A percentile compares a stretch with the other conserved stretches of the same genome.
Evolutionary conservation across 352 stramenopile species (phyloP).

Genomic region (Phytophthora tentaculata): DNA sequence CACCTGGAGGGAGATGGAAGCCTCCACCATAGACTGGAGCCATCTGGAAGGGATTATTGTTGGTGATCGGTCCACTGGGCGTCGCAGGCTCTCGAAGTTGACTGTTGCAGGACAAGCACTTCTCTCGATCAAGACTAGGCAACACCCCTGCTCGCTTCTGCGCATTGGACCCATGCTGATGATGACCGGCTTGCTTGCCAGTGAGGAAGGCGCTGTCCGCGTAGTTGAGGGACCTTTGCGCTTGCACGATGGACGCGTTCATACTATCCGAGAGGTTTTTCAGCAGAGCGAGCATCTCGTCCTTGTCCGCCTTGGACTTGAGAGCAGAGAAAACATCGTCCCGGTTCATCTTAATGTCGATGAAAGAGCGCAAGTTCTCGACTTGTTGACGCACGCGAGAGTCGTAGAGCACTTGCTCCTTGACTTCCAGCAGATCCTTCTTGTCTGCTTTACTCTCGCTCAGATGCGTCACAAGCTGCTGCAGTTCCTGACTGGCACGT

Average conservation of each 20-base stretch:
- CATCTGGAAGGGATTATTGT: constrained; percentile 79
- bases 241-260: constrained; percentile 80
- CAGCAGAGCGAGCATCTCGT: constrained; percentile 82
- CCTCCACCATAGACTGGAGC: constrained; percentile 71
- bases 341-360: constrained; percentile 91
- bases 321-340: constrained; percentile 85
- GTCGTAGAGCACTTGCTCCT: constrained; percentile 89
- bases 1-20: constrained; percentile 57
- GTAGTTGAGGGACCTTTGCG: constrained; percentile 65
- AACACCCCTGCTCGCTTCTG: constrained; percentile 64
- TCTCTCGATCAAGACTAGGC: constrained; percentile 79
- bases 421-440: constrained; percentile 86
- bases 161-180: constrained; percentile 40
- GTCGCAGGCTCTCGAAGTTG: constrained; percentile 52
- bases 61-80: constrained; percentile 32
- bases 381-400: constrained; percentile 86
- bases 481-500: constrained; percentile 80
- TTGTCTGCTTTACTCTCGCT: constrained; percentile 86
- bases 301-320: constrained; percentile 88
- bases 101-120: constrained; percentile 82
- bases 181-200: constrained; percentile 62
- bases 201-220: constrained; percentile 79
- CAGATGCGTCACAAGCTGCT: constrained; percentile 83
- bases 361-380: constrained; percentile 86
- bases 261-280: constrained; percentile 83